Conservation (phyloP, 129 eudicot genomes). For the carrot (Daucus carota) region DH1_v3.0 NC_030382.2:262501-263000, state of each 20-base stretch:
- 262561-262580: slow-evolving; percentile 59
- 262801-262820: background rate
- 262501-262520: slow-evolving; percentile 87
- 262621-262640: background rate
- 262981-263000: background rate
- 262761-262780: background rate
- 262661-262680: slow-evolving; percentile 18
- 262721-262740: slow-evolving; percentile 97
- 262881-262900: background rate
- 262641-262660: background rate
- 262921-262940: background rate
- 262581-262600: slow-evolving; percentile 61
- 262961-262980: background rate
- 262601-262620: background rate
- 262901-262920: background rate
- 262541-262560: slow-evolving; percentile 76
- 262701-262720: slow-evolving; percentile 89
- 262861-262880: background rate
- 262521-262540: slow-evolving; percentile 96
- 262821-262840: background rate
- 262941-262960: background rate
- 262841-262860: background rate
- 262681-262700: slow-evolving; percentile 62
- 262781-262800: background rate
- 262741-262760: slow-evolving; percentile 49